Base-by-base conservation (phyloP, 2,329 filamentous ascomycete genomes). In the Penicillium sp. region DNA sequence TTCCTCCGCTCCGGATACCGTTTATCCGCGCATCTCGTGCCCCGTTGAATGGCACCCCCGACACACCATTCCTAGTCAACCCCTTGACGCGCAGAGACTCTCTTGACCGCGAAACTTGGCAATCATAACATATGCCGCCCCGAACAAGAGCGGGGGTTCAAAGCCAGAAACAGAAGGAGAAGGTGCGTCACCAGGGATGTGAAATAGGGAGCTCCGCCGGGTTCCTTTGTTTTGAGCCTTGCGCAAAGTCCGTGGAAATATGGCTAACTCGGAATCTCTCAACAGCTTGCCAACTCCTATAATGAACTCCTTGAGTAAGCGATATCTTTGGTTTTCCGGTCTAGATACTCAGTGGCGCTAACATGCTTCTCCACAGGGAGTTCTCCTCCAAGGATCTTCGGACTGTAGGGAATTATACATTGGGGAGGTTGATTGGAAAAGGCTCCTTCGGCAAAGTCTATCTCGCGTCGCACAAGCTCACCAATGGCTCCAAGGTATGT, bases 371-470 rank as follows among this genome's bases (percentile, higher is more conserved):
- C 45, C 13, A 58, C 74, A 97, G 91, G 80, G 93, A 97, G 78
- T 99, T 99, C 80, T 88, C 91, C 59, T 91, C 90, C 67, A 89
- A 89, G 73, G 93, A 99, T 64, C 85, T 99, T 65, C 88, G 89
- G 70, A 91, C 88, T 53, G 94, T 99, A 60, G 94, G 94, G 66
- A 97, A 97, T 79, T 99, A 99, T 76, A 88, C 87, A 36, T 84
- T 99, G 56, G 94, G 94, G 45, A 87, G 87, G 58, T 81, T 99
- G 57, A 96, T 99, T 72, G 94, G 94, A 65, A 99, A 97, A 73
- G 94, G 94, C 57, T 97, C 92, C 62, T 99, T 99, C 76, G 94
- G 94, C 69, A 97, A 97, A 78, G 94, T 99, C 69, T 99, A 99
- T 75, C 83, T 99, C 58, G 94, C 93, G 57, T 87, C 88, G 45